These are phyloP conservation scores for Achlya hypogyna DNA, from an alignment of 352 stramenopile species.

Conservation along the genomic window DNA sequence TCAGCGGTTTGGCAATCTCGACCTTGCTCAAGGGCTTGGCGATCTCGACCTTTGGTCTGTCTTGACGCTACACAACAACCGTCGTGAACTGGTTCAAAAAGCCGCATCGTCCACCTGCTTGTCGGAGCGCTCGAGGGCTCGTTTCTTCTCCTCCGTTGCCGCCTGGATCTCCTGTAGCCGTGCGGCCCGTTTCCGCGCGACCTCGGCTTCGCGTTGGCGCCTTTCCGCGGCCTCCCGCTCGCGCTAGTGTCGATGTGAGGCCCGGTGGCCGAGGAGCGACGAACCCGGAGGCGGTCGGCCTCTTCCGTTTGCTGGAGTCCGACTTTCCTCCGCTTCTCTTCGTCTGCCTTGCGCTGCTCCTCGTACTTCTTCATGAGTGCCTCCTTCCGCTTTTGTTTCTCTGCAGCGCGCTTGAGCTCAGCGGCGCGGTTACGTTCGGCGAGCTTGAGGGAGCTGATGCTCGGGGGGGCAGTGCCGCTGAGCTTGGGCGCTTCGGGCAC, in stretches of 20 bases:
- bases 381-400: conserved; percentile 54
- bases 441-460: conserved; percentile 61
- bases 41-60: conserved; percentile 26
- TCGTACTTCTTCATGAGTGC: conserved; percentile 61
- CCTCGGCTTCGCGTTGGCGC: conserved; percentile 3
- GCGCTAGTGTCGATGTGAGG: neutral
- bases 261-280: no score
- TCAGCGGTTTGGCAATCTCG: neutral
- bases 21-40: neutral
- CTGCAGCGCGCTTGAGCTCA: conserved; percentile 58
- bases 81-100: conserved; percentile 19
- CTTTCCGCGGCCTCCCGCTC: conserved; percentile 9
- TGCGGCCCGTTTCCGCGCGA: conserved; percentile 6
- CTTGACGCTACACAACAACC: conserved; percentile 54
- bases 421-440: conserved; percentile 50
- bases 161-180: conserved; percentile 17
- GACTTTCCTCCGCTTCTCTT: conserved; percentile 25
- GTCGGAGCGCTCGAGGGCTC: neutral
- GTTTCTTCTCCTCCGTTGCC: conserved; percentile 19
- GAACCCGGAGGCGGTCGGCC: neutral
- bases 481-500: conserved; percentile 37
- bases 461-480: conserved; percentile 24
- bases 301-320: neutral
- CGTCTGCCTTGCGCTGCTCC: conserved; percentile 50
- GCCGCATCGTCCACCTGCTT: neutral